phyloP scores from a whole-genome alignment of 2,329 filamentous ascomycete genomes.

The Canariomyces notabilis region DNA sequence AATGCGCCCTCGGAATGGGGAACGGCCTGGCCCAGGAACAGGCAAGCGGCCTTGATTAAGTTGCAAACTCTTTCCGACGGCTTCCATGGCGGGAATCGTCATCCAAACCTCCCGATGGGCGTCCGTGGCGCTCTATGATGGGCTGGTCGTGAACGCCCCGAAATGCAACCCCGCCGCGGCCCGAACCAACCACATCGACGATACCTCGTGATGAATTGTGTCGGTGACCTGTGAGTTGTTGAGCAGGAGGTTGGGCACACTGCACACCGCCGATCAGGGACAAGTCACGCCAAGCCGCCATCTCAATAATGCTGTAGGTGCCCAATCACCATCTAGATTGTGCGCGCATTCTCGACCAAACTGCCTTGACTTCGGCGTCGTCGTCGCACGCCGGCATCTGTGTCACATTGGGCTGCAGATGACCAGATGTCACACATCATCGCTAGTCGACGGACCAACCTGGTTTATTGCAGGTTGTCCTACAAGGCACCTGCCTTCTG shows the following conservation, averaged over 20 bases:
- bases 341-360: not conserved
- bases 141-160: conserved; percentile 14
- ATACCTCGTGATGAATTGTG: conserved; percentile 7
- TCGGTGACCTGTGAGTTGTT: conserved; percentile 15
- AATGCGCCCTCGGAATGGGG: not conserved
- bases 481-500: too few relatives aligned
- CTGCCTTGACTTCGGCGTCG: conserved; percentile 3
- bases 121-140: conserved; percentile 23
- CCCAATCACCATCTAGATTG: conserved; percentile 12
- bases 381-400: not conserved
- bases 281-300: conserved; percentile 10
- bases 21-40: conserved; percentile 8
- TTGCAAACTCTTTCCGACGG: not conserved
- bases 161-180: conserved; percentile 10
- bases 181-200: conserved; percentile 15
- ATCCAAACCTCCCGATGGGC: conserved; percentile 1
- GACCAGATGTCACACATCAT: conserved; percentile 17
- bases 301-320: not conserved
- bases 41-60: conserved; percentile 7
- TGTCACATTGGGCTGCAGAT: conserved; percentile 20
- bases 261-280: conserved; percentile 8
- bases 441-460: conserved; percentile 7
- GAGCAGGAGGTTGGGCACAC: conserved; percentile 13
- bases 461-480: not conserved
- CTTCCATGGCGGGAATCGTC: conserved; percentile 3